Conservation (phyloP, 108 stramenopile species). For the Skeletonema marinoi region DNA sequence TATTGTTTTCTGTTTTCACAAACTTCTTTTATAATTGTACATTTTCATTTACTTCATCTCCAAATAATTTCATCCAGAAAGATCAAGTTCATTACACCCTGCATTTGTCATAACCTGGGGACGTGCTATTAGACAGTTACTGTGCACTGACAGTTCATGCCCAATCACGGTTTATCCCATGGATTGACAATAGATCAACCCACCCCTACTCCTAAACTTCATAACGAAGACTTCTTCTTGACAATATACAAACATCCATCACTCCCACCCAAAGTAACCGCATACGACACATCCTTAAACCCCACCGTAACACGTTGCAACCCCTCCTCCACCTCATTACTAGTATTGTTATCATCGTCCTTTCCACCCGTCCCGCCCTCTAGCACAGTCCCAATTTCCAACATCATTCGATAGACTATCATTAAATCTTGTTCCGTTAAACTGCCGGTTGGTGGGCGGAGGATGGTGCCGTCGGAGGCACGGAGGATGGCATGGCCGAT, state of each 20-base stretch:
- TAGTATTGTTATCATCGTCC: not conserved
- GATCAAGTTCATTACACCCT: too few relatives aligned
- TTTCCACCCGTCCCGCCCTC: conserved; percentile 8
- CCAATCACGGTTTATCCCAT: too few relatives aligned
- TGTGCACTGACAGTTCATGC: not conserved
- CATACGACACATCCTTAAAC: conserved; percentile 38
- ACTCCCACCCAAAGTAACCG: conserved; percentile 18
- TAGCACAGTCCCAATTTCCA: conserved; percentile 40
- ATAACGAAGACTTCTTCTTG: conserved; percentile 46
- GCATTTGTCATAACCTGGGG: too few relatives aligned
- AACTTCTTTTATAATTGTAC: too few relatives aligned
- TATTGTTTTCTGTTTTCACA: too few relatives aligned
- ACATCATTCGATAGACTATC: conserved; percentile 45
- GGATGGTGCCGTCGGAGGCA: conserved; percentile 33
- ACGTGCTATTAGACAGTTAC: too few relatives aligned
- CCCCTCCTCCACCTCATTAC: not conserved
- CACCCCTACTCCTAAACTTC: not conserved
- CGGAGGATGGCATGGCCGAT: conserved; percentile 40
- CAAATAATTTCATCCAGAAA: too few relatives aligned
- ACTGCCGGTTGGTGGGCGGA: conserved; percentile 24
- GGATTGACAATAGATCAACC: not conserved
- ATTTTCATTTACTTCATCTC: too few relatives aligned
- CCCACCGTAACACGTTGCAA: conserved; percentile 50
- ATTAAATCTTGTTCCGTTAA: conserved; percentile 27
- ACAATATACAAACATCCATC: conserved; percentile 50